Conservation (phyloP, 257 asterid genomes). For the Capsicum pubescens region DNA sequence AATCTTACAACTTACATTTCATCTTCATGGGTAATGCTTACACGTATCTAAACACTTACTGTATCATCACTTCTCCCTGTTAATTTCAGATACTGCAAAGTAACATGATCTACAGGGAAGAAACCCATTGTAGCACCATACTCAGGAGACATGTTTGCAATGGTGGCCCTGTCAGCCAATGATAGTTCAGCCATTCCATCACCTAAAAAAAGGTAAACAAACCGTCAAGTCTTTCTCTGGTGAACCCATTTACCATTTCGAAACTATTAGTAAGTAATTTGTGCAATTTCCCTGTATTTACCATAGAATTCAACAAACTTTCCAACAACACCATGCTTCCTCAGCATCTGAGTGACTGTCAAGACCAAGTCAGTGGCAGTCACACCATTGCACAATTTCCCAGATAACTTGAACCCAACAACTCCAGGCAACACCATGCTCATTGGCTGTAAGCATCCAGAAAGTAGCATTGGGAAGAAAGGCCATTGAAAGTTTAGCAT, state of each 20-base stretch:
- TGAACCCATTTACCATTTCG: neutral
- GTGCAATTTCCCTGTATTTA: slow-evolving; percentile 4
- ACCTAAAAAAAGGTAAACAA: slow-evolving; percentile 52
- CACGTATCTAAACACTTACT: slow-evolving; percentile 51
- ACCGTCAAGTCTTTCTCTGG: slow-evolving; percentile 19
- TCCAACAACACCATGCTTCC: slow-evolving; percentile 94
- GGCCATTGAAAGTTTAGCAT: slow-evolving; percentile 21
- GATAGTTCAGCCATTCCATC: slow-evolving; percentile 82
- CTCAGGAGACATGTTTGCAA: slow-evolving; percentile 99
- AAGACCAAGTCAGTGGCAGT: slow-evolving; percentile 93
- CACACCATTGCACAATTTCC: slow-evolving; percentile 78
- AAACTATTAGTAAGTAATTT: neutral
- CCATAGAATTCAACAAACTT: slow-evolving; percentile 70
- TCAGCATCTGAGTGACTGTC: slow-evolving; percentile 83
- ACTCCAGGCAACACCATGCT: slow-evolving; percentile 97
- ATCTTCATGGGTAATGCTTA: neutral
- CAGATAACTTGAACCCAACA: slow-evolving; percentile 90
- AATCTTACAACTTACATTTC: neutral
- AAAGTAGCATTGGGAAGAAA: slow-evolving; percentile 13
- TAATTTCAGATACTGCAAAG: slow-evolving; percentile 81
- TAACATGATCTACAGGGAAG: slow-evolving; percentile 94
- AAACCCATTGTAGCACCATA: slow-evolving; percentile 99
- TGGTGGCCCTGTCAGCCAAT: slow-evolving; percentile 98
- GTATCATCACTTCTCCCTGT: slow-evolving; percentile 97
- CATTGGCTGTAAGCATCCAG: slow-evolving; percentile 69